Percentiles rank a stretch among this genome's conserved stretches.
Conservation (phyloP, 176 grass and related monocot genomes). For the Ensete glaucum region DNA sequence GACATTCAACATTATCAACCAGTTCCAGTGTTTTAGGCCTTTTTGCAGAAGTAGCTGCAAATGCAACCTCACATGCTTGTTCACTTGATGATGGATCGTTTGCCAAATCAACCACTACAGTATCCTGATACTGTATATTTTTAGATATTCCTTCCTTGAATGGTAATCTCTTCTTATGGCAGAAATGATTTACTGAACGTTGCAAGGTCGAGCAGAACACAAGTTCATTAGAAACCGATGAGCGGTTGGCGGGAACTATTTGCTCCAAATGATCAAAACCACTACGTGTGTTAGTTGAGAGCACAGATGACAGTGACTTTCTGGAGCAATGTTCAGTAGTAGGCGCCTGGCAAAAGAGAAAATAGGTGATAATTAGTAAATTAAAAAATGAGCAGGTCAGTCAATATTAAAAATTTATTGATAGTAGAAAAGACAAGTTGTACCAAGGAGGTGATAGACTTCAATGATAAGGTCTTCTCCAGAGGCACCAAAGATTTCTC, state of each 20-base stretch:
- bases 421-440: neutral
- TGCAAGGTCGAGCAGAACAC: conserved; percentile 23
- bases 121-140: conserved; percentile 20
- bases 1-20: conserved; percentile 15
- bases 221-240: conserved; percentile 43
- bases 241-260: conserved; percentile 76
- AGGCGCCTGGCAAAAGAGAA: conserved; percentile 42
- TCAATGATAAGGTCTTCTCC: conserved; percentile 25
- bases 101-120: conserved; percentile 41
- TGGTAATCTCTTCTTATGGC: conserved; percentile 6
- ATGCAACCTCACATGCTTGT: conserved; percentile 14
- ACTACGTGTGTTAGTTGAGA: conserved; percentile 30
- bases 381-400: neutral
- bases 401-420: neutral
- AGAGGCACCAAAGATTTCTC: conserved; percentile 24
- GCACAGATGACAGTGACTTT: conserved; percentile 27
- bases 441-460: conserved; percentile 49
- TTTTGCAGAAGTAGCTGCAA: conserved; percentile 37
- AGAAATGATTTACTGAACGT: conserved; percentile 26
- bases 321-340: conserved; percentile 29
- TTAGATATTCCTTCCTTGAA: neutral
- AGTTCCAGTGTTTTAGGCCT: conserved; percentile 47
- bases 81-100: conserved; percentile 18
- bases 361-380: conserved; percentile 17
- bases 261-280: conserved; percentile 42